These are phyloP conservation scores for Rhynchospora pubera DNA, from an alignment of 176 grass and related monocot genomes.

Conservation along the genomic window DNA sequence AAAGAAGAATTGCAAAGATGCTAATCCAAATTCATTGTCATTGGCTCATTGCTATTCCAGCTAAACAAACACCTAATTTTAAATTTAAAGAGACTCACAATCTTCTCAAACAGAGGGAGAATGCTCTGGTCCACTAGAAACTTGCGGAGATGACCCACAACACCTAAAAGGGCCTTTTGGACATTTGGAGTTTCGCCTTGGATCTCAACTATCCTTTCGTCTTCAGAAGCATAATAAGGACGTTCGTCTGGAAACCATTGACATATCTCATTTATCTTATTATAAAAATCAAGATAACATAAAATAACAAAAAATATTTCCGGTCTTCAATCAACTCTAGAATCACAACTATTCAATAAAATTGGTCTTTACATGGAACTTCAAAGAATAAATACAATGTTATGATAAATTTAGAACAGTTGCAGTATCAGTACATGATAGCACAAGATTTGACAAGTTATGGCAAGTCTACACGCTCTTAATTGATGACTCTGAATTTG, in stretches of 20 bases:
- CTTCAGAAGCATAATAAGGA: conserved; percentile 70
- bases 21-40: neutral
- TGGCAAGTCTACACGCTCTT: neutral
- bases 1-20: neutral
- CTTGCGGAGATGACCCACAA: conserved; percentile 77
- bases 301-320: neutral
- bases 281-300: conserved; percentile 3
- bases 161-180: conserved; percentile 72
- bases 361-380: neutral
- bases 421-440: neutral
- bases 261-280: neutral
- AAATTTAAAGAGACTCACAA: conserved; percentile 43
- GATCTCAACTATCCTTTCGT: conserved; percentile 97
- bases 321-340: neutral
- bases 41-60: neutral
- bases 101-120: conserved; percentile 92
- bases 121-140: conserved; percentile 98
- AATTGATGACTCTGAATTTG: neutral
- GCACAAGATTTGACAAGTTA: neutral
- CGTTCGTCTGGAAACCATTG: conserved; percentile 30
- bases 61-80: neutral
- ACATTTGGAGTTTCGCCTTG: conserved; percentile 89
- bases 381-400: neutral
- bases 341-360: neutral
- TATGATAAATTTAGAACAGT: neutral